phyloP scores from a whole-genome alignment of 2,329 filamentous ascomycete species.

The Cladophialophora yegresii region DNA sequence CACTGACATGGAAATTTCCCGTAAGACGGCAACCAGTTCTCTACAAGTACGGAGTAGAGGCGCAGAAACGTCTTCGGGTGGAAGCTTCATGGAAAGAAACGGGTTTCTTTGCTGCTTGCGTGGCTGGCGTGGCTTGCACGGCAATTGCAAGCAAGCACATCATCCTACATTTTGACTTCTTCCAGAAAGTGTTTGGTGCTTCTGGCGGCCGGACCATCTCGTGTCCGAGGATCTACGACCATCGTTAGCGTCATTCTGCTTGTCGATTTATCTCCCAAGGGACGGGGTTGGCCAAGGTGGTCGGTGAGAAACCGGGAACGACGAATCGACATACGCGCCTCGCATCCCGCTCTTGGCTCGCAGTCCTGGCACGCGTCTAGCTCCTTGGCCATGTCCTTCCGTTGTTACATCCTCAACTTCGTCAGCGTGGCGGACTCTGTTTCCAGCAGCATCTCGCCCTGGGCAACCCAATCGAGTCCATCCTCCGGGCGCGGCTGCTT shows the following conservation, averaged over 20 bases:
- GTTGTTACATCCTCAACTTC: constrained; percentile 6
- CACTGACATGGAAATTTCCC: neutral
- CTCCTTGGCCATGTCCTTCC: neutral
- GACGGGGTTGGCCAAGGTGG: neutral
- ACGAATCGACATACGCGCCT: constrained; percentile 2
- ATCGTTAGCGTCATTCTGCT: neutral
- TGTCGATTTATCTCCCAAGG: neutral
- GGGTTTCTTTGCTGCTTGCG: neutral
- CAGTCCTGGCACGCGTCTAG: constrained; percentile 5
- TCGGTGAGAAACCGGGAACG: neutral
- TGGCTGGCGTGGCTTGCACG: neutral
- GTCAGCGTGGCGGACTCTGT: neutral
- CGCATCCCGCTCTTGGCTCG: constrained; percentile 10
- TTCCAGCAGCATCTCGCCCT: neutral
- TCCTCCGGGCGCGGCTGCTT: constrained; percentile 1
- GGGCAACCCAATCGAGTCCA: constrained; percentile 8
- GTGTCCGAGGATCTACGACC: neutral
- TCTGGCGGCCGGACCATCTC: neutral
- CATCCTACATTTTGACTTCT: neutral
- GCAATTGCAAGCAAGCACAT: neutral
- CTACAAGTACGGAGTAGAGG: neutral
- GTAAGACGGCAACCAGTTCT: neutral
- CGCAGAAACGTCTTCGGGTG: constrained; percentile 1
- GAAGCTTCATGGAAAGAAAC: neutral
- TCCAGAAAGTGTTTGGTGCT: constrained; percentile 4